Evolutionary conservation across 495 filamentous ascomycete species (phyloP), one percentile per base, ranked within the genome.

Genomic region (Entonaema liquescens): DNA sequence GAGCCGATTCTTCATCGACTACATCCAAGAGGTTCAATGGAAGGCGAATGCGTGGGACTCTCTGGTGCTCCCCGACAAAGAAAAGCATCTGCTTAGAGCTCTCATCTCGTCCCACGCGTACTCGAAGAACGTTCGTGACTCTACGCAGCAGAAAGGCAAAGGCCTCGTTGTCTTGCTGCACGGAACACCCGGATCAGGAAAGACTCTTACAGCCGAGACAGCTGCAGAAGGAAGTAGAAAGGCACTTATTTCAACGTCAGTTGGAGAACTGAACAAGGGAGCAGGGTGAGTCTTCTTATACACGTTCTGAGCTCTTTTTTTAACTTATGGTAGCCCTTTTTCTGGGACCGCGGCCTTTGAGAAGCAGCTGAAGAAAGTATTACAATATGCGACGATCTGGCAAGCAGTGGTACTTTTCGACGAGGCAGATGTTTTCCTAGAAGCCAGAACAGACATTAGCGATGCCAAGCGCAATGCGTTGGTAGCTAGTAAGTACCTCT

Each of bases 11-110:
- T 88, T 87, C 31, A 85, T 97, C 57, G 90, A 91, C 2, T 86
- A 88, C 21, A 86, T 97, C 74, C 35, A 42, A 25, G 80, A 83
- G 25, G 84, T 89, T 21, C 84, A 84, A 25, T 97, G 91, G 92
- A 91, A 93, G 70, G 86, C 89, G 33, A 83, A 86, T 23, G 92
- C 93, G 3, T 96, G 93, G 77, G 87, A 90, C 56, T 88, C 88
- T 3, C 84, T 97, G 9, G 90, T 96, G 7, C 83, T 97, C 3
- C 88, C 89, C 0, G 81, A 85, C n/a, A 89, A 90, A 63, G 91
- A 93, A 64, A 96, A 96, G 74, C 83, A 83, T n/a, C 92, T 95
- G 44, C 92, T 96, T 56, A 89, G 89, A 23, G 92, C 92, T 6
- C 84, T 97, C 1, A 92, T 97, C 11, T 88, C 92, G 72, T 91